phyloP scores from a whole-genome alignment of 192 early-diverging fungal genomes.

The Geosiphon pyriformis region DNA sequence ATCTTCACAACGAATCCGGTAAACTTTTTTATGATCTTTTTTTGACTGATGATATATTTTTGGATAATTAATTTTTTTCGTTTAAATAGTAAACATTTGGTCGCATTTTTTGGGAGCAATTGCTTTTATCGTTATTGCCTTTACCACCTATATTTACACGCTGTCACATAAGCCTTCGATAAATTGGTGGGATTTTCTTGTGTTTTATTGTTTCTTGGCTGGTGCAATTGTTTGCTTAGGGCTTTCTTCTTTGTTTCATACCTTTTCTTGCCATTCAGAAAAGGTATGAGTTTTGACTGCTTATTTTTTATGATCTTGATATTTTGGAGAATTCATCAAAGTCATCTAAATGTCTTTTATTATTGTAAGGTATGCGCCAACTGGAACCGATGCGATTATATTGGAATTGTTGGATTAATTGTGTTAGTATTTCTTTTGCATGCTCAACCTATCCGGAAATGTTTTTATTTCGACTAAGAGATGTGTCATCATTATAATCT shows the following conservation, averaged over 20 bases:
- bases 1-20: conserved; percentile 25
- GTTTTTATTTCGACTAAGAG: no score
- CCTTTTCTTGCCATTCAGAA: conserved; percentile 81
- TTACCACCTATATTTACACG: conserved; percentile 40
- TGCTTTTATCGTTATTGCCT: conserved; percentile 47
- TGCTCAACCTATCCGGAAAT: no score
- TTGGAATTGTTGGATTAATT: conserved; percentile 82
- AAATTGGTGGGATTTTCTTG: conserved; percentile 56
- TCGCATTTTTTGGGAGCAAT: conserved; percentile 74
- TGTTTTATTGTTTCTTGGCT: conserved; percentile 69
- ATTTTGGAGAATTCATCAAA: background rate
- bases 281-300: conserved; percentile 39
- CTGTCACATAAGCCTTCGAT: conserved; percentile 40
- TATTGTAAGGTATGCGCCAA: conserved; percentile 43
- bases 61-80: background rate
- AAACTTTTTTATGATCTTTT: background rate
- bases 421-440: conserved; percentile 52
- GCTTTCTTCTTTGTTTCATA: conserved; percentile 74
- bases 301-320: background rate
- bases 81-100: conserved; percentile 76
- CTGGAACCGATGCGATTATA: conserved; percentile 92
- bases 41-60: background rate
- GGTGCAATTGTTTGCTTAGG: conserved; percentile 74
- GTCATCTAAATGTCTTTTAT: background rate
- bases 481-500: background rate